Evolutionary conservation across 1,284 basidiomycete species (phyloP).

Genomic region (Pseudozyma sp.): DNA sequence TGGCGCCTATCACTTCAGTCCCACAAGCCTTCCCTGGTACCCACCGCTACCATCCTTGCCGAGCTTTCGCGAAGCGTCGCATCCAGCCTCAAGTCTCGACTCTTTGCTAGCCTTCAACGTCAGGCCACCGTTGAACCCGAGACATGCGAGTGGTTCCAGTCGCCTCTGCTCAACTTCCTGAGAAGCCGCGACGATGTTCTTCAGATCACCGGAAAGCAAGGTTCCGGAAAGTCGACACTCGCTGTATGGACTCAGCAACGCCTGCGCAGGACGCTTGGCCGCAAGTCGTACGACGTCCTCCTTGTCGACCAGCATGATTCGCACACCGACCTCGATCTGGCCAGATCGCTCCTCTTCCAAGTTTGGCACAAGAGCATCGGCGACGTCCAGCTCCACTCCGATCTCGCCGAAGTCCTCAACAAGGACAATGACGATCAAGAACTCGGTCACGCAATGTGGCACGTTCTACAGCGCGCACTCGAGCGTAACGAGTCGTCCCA

Average conservation of each 20-base stretch:
- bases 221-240: constrained; percentile 5
- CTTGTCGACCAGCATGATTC: constrained; percentile 6
- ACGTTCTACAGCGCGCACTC: neutral
- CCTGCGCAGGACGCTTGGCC: constrained; percentile 2
- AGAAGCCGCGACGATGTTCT: constrained; percentile 7
- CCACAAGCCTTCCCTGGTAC: neutral
- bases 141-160: constrained; percentile 13
- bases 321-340: constrained; percentile 3
- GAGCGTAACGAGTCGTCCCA: neutral
- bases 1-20: constrained; percentile 5
- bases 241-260: constrained; percentile 6
- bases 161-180: constrained; percentile 6
- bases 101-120: constrained; percentile 4
- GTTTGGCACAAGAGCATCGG: constrained; percentile 1
- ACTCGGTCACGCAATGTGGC: neutral
- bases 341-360: constrained; percentile 1
- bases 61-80: constrained; percentile 26
- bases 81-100: constrained; percentile 30
- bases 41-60: neutral
- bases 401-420: neutral
- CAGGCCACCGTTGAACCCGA: constrained; percentile 4
- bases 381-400: constrained; percentile 2
- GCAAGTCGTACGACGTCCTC: constrained; percentile 10
- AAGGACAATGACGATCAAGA: neutral
- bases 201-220: constrained; percentile 4